Conservation (phyloP, 768 basidiomycete genomes). For the Agrocybe pediades region DNA sequence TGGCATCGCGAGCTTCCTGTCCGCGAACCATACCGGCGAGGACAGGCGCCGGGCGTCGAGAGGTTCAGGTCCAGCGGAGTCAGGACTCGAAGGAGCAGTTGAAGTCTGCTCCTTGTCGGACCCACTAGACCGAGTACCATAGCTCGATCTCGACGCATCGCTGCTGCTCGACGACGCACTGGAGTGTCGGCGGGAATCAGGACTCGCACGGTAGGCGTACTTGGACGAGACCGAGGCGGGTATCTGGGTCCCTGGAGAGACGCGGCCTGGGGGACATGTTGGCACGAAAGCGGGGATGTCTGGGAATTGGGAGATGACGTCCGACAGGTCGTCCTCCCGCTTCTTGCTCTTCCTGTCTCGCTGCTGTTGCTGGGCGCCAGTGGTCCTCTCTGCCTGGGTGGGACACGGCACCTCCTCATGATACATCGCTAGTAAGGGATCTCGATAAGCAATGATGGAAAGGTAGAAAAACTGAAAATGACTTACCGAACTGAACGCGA, state of each 20-base stretch:
- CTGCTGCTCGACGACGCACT: background rate
- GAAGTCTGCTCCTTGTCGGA: no score
- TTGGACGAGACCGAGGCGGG: background rate
- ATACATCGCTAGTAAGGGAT: background rate
- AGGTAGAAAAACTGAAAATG: no score
- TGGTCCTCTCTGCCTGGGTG: background rate
- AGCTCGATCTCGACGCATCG: constrained; percentile 6
- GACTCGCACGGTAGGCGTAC: background rate
- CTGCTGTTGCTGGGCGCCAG: background rate
- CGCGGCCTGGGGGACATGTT: background rate
- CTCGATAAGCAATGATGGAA: no score
- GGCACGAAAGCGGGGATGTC: constrained; percentile 14
- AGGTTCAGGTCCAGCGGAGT: no score
- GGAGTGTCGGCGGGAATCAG: background rate
- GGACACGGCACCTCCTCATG: background rate
- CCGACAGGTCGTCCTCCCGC: constrained; percentile 14
- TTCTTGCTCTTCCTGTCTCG: background rate
- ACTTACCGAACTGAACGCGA: constrained; percentile 17
- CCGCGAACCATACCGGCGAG: no score
- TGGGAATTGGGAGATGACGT: constrained; percentile 22
- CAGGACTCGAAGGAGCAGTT: no score
- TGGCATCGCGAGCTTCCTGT: no score
- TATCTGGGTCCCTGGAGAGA: background rate
- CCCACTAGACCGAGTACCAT: no score
- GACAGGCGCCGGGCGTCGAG: no score